A percentile compares a stretch with the other conserved stretches of the same genome.
These are phyloP conservation scores for Saksenaea oblongispora DNA, from an alignment of 371 early-diverging fungal species.

Conservation along the genomic window DNA sequence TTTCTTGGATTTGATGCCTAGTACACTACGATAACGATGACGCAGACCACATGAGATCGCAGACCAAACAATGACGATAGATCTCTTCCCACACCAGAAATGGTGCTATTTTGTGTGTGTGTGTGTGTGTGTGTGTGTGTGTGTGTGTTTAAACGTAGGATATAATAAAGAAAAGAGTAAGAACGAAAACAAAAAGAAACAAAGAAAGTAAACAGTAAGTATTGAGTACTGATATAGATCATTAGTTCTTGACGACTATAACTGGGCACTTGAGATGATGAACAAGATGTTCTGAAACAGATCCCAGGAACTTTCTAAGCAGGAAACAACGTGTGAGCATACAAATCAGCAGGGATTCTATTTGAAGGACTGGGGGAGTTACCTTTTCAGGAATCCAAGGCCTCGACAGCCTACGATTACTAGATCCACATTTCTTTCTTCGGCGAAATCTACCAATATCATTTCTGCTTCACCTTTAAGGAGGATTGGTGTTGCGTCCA, in stretches of 20 bases:
- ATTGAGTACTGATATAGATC: neutral
- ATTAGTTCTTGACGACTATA: conserved; percentile 16
- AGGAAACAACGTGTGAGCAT: neutral
- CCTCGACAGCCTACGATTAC: conserved; percentile 30
- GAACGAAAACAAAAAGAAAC: neutral
- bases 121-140: neutral
- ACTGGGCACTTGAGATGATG: conserved; percentile 29
- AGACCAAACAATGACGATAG: neutral
- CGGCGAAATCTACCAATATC: conserved; percentile 25
- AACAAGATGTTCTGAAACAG: conserved; percentile 31
- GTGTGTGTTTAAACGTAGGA: neutral
- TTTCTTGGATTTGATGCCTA: neutral
- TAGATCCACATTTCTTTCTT: conserved; percentile 23
- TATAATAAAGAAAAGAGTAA: neutral
- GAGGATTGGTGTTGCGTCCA: conserved; percentile 16
- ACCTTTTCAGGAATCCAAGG: conserved; percentile 32
- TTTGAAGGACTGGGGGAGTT: neutral
- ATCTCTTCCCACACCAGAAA: neutral
- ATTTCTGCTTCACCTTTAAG: conserved; percentile 32
- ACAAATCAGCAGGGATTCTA: neutral
- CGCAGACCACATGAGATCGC: neutral
- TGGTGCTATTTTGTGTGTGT: neutral
- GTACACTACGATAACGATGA: neutral
- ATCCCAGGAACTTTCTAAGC: conserved; percentile 27
- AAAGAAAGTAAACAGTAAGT: neutral